Evolutionary conservation across 768 basidiomycete genomes (phyloP).

Genomic region (Favolaschia claudopus): DNA sequence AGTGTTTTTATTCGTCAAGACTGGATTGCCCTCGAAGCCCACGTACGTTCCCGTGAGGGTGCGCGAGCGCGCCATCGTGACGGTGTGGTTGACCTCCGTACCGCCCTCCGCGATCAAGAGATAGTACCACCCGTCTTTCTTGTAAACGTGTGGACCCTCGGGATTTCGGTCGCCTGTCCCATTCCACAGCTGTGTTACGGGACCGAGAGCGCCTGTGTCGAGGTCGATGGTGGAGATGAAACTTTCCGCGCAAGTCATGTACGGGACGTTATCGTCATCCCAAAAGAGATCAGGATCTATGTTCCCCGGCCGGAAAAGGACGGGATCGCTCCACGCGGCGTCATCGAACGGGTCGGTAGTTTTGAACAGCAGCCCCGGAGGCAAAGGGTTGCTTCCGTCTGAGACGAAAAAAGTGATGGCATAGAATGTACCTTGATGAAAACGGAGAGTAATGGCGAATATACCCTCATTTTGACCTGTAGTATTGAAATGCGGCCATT

Average conservation of each 20-base stretch:
- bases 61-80: constrained; percentile 33
- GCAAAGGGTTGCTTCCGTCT: constrained; percentile 16
- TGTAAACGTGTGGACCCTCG: constrained; percentile 23
- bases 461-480: constrained; percentile 20
- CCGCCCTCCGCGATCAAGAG: constrained; percentile 39
- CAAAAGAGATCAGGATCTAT: constrained; percentile 25
- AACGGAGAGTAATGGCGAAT: constrained; percentile 20
- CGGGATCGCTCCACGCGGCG: constrained; percentile 18
- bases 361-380: constrained; percentile 19
- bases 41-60: constrained; percentile 33
- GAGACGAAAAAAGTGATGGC: constrained; percentile 22
- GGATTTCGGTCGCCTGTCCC: constrained; percentile 15
- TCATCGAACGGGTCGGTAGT: constrained; percentile 20
- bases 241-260: constrained; percentile 33
- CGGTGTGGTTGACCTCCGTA: constrained; percentile 23
- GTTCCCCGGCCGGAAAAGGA: constrained; percentile 6
- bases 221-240: constrained; percentile 28
- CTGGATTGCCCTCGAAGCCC: constrained; percentile 21
- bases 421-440: constrained; percentile 19
- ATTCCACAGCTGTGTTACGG: constrained; percentile 11
- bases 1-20: constrained; percentile 28
- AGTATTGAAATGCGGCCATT: constrained; percentile 22
- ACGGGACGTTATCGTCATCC: constrained; percentile 20
- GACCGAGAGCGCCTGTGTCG: constrained; percentile 23
- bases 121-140: constrained; percentile 35